Base-by-base conservation (phyloP, 352 stramenopile species). In the Phytophthora fragariaefolia region DNA sequence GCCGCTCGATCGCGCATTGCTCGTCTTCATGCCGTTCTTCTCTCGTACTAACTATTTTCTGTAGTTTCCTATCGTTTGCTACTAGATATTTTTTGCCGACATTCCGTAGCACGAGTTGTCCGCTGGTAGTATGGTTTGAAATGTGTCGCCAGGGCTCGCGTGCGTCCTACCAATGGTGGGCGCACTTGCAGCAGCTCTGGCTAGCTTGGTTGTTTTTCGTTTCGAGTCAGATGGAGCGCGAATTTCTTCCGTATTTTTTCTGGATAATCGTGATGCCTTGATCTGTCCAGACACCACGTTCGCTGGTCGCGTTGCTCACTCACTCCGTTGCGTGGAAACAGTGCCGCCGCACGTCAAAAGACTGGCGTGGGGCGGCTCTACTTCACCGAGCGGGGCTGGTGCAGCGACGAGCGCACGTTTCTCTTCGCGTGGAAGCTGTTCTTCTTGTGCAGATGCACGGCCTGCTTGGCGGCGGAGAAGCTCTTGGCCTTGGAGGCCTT, bases 351-450 rank as follows among this genome's bases (percentile, higher is more conserved):
- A 69, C 57, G 46, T 54, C 60, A 65, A 81, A 67, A 71, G 36
- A 47, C 34, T 32, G 40, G 57, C 59, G 69, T 67, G 38, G 45
- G 20, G 46, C 22, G 38, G 49, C 38, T 50, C 64, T 87, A 92
- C 62, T 92, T 90, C 60, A 89, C 71, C 71, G 81, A 85, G 58
- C 83, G 81, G 48, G 83, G 83, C 74, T 92, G 83, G 66, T 90
- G 83, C 40, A 90, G 73, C 40, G 76, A 58, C 46, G 71, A 73
- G 64, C 80, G 86, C 63, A 62, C 67, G 50, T 81, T 85, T 51
- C 71, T 70, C 70, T 90, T 89, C 36, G 70, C 36, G 58, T 64
- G 58, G 50, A 73, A 77, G 58, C 63, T 77, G 61, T 64, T 73
- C 28, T 74, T 71, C 32, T 79, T 73, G 51, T 76, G 63, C 58